Conservation (phyloP, 2,329 filamentous ascomycete species). For the Neonectria sp. region DNA sequence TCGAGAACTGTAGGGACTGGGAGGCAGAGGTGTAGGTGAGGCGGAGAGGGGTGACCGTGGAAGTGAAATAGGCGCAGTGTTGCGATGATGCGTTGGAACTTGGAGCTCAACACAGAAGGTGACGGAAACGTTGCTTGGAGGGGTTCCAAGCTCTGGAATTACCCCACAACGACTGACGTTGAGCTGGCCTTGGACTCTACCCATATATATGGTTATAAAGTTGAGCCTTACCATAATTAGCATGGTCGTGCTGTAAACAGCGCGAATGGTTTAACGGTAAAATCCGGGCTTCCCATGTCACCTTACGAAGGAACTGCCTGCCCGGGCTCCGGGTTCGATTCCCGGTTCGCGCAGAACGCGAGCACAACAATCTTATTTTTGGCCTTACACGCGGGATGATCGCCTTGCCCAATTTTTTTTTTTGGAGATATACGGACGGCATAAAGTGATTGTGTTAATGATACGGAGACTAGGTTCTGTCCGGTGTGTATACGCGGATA, state of each 20-base stretch:
- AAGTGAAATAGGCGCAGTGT: not conserved
- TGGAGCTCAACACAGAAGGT: constrained; percentile 1
- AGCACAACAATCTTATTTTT: not conserved
- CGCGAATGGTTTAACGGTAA: constrained; percentile 57
- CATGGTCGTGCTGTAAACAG: constrained; percentile 36
- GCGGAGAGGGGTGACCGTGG: not conserved
- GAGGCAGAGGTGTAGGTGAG: not conserved
- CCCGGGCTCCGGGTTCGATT: constrained; percentile 56
- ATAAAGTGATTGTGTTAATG: too few species aligned
- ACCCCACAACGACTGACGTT: constrained; percentile 15
- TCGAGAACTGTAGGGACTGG: not conserved
- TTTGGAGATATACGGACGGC: not conserved
- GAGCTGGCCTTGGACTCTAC: not conserved
- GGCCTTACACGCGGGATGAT: not conserved
- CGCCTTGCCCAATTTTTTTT: constrained; percentile 5
- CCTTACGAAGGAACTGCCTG: constrained; percentile 2
- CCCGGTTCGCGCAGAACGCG: constrained; percentile 50
- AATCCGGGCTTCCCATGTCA: constrained; percentile 56
- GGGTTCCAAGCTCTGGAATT: constrained; percentile 20
- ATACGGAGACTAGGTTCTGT: too few species aligned
- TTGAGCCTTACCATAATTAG: constrained; percentile 29
- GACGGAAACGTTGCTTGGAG: constrained; percentile 16
- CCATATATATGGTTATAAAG: not conserved
- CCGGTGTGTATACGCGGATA: too few species aligned
- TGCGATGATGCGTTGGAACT: constrained; percentile 16